phyloP scores from a whole-genome alignment of 2,329 filamentous ascomycete genomes.

The Ophiostoma himal-ulmi region DNA sequence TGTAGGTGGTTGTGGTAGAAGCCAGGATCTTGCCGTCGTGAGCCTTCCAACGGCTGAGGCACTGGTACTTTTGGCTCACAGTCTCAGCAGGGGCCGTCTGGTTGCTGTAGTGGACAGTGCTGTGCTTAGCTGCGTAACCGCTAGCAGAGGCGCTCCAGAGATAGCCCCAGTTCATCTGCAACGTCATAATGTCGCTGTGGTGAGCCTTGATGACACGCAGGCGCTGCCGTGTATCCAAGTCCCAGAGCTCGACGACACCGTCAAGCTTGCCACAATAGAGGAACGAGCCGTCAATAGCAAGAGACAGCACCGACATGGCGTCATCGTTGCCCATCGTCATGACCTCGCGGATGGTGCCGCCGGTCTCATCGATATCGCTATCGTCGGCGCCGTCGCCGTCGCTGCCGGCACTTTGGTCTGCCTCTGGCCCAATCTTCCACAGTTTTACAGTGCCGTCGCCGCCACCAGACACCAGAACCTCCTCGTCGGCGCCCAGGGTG shows the following conservation, averaged over 20 bases:
- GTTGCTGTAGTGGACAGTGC: conserved; percentile 57
- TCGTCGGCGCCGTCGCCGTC: conserved; percentile 32
- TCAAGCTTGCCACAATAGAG: conserved; percentile 84
- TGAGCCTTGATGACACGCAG: conserved; percentile 79
- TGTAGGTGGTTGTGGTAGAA: conserved; percentile 66
- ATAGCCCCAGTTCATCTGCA: conserved; percentile 78
- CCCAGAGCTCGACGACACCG: conserved; percentile 92
- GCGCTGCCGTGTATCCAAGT: conserved; percentile 87
- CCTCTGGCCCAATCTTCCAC: conserved; percentile 60
- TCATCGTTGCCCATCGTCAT: conserved; percentile 58
- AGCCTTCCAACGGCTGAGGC: conserved; percentile 44
- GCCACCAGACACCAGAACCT: conserved; percentile 82
- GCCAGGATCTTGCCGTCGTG: conserved; percentile 84
- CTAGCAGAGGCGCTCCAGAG: conserved; percentile 86
- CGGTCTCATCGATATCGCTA: conserved; percentile 46
- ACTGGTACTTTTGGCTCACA: conserved; percentile 48
- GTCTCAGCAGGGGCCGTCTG: conserved; percentile 46
- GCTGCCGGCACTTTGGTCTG: conserved; percentile 44
- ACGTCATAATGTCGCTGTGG: conserved; percentile 74
- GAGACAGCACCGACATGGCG: conserved; percentile 62
- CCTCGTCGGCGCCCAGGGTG: conserved; percentile 64
- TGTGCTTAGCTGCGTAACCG: conserved; percentile 73
- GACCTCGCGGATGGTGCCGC: conserved; percentile 62
- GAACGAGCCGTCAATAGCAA: conserved; percentile 84
- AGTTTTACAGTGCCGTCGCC: conserved; percentile 92